Conservation (phyloP, 2,329 filamentous ascomycete genomes). For the Fusarium luffae region DNA sequence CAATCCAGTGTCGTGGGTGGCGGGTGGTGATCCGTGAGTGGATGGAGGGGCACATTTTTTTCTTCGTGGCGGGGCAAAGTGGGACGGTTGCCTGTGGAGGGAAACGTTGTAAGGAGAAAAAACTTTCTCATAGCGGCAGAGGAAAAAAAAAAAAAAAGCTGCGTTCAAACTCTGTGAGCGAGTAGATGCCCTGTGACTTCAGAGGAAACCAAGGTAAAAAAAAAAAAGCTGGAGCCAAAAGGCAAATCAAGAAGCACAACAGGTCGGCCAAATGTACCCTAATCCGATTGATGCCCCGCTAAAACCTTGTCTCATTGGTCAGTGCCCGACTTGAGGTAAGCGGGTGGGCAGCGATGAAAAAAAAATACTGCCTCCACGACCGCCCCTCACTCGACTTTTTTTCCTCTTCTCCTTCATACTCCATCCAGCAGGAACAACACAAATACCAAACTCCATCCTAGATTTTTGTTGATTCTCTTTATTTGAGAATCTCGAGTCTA, state of each 20-base stretch:
- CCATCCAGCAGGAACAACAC: constrained; percentile 46
- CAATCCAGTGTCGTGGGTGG: constrained; percentile 19
- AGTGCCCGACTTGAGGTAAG: constrained; percentile 44
- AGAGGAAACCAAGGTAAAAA: neutral
- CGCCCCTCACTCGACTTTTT: constrained; percentile 55
- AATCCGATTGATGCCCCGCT: constrained; percentile 40
- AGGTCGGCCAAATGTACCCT: constrained; percentile 42
- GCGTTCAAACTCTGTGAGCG: neutral
- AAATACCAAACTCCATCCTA: constrained; percentile 54
- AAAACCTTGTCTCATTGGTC: constrained; percentile 41
- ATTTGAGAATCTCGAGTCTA: constrained; percentile 63
- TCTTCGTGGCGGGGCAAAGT: constrained; percentile 24
- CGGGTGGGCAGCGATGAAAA: constrained; percentile 50
- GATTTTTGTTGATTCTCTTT: constrained; percentile 56
- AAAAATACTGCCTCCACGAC: constrained; percentile 52
- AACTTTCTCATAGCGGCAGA: constrained; percentile 11
- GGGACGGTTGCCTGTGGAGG: constrained; percentile 6
- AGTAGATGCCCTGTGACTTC: constrained; percentile 11
- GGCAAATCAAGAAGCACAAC: constrained; percentile 10
- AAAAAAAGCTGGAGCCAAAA: neutral
- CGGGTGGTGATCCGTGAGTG: constrained; percentile 26
- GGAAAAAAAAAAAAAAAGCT: constrained; percentile 26
- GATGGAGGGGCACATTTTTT: constrained; percentile 30
- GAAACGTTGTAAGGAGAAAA: neutral
- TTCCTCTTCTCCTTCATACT: constrained; percentile 49